Evolutionary conservation across 1,284 basidiomycete genomes (phyloP), one percentile per base, ranked within the genome.

Genomic region (Uromyces viciae-fabae): DNA sequence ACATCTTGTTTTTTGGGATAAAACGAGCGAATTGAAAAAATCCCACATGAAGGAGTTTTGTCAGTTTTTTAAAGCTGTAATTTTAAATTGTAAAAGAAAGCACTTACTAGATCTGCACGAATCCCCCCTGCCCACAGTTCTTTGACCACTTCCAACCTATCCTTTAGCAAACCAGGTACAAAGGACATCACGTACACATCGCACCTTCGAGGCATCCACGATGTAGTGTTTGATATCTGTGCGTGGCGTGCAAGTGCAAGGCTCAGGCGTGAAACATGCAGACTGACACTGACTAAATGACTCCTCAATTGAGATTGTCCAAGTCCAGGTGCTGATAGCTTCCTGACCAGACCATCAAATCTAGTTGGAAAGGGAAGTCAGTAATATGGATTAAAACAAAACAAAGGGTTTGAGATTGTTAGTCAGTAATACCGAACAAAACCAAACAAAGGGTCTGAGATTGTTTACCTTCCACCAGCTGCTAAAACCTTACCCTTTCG

Each of bases 21-120:
- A 19, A 76, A 52, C 43, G 54, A 33, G 68, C n/a, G 2, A 36
- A 71, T 71, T 71, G 2, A 9, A 52, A 36, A 11, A 2, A 25
- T 4, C 46, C 31, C 8, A 42, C 22, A 19, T 14, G 0, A 42
- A 15, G n/a, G 36, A 73, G 38, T 5, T 17, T 43, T n/a, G 36
- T 42, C 0, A 58, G 38, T n/a, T 54, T 49, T 54, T n/a, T n/a
- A n/a, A n/a, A n/a, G n/a, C n/a, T n/a, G n/a, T n/a, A n/a, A n/a
- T n/a, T n/a, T n/a, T n/a, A n/a, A n/a, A n/a, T n/a, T n/a, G n/a
- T n/a, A n/a, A n/a, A n/a, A n/a, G 43, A 56, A n/a, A 73, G 19
- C 22, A 84, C 94, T 94, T 90, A 94, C 93, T 82, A 95, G 87
- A 86, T 95, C 94, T 0, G 93, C 91, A 82, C 92, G 92, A 84